Evolutionary conservation across 805 yeast genomes (phyloP).

Genomic region (Metschnikowia rubicola): DNA sequence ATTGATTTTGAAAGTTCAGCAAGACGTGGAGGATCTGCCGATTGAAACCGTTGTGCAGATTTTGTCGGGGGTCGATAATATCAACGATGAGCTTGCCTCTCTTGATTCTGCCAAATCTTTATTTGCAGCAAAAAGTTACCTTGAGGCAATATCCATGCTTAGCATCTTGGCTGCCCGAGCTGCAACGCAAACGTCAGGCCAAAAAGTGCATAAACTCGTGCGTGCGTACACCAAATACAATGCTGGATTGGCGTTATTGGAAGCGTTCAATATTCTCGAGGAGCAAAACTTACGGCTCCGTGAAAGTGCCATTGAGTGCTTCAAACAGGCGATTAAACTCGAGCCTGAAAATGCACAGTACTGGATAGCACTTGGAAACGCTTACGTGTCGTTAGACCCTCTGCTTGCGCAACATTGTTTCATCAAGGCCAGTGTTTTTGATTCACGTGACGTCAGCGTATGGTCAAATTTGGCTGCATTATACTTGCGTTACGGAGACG

Average conservation of each 20-base stretch:
- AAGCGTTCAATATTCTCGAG: conserved; percentile 30
- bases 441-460: conserved; percentile 59
- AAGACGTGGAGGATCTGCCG: conserved; percentile 51
- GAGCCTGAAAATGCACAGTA: conserved; percentile 68
- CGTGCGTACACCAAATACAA: conserved; percentile 61
- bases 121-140: conserved; percentile 14
- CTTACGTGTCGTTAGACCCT: conserved; percentile 60
- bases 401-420: conserved; percentile 89
- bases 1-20: conserved; percentile 53
- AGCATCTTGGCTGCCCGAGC: conserved; percentile 47
- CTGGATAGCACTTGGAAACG: conserved; percentile 84
- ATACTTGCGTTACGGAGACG: conserved; percentile 65
- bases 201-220: conserved; percentile 43
- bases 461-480: conserved; percentile 85
- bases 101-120: conserved; percentile 14
- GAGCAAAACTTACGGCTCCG: conserved; percentile 24
- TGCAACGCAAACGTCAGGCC: conserved; percentile 37
- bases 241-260: conserved; percentile 62
- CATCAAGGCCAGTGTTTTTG: conserved; percentile 71
- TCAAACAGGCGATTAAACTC: conserved; percentile 65
- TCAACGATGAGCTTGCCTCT: conserved; percentile 18
- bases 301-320: conserved; percentile 50
- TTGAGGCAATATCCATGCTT: conserved; percentile 36
- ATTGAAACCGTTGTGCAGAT: conserved; percentile 16
- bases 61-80: conserved; percentile 19